Evolutionary conservation across 306 rosid species (phyloP).

Genomic region (Trifolium repens): DNA sequence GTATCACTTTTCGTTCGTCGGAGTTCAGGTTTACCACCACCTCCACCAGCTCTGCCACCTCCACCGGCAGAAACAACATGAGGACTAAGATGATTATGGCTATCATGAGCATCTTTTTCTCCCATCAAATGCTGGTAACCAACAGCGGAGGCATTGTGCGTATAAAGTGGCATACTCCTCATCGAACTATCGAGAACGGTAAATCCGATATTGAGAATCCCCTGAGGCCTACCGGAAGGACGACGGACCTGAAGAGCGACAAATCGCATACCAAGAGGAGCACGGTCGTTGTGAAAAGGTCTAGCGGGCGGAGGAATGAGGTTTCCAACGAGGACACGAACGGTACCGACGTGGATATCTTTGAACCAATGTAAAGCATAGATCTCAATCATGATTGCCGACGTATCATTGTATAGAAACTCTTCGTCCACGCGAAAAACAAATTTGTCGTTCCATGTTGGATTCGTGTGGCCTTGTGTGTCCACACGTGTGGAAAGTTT

Average conservation of each 20-base stretch:
- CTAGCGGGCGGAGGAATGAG: constrained; percentile 53
- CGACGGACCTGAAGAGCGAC: constrained; percentile 87
- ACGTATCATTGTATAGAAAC: constrained; percentile 62
- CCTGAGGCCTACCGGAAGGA: constrained; percentile 82
- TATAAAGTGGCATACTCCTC: constrained; percentile 88
- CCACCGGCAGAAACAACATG: not conserved
- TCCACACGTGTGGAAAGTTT: constrained; percentile 83
- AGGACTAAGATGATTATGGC: constrained; percentile 50
- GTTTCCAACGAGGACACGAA: constrained; percentile 73
- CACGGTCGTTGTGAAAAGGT: constrained; percentile 40
- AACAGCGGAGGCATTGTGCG: constrained; percentile 69
- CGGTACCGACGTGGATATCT: constrained; percentile 83
- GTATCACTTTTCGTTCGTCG: constrained; percentile 76
- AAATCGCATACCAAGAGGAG: constrained; percentile 68
- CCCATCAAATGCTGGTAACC: constrained; percentile 87
- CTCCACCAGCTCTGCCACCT: not conserved
- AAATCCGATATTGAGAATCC: constrained; percentile 83
- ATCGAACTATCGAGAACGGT: constrained; percentile 80
- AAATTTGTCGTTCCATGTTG: constrained; percentile 93
- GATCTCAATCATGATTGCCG: constrained; percentile 83
- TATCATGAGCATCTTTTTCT: constrained; percentile 51
- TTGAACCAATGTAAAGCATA: constrained; percentile 87
- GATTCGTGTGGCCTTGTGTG: constrained; percentile 69
- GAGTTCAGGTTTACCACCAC: constrained; percentile 41
- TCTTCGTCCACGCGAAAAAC: constrained; percentile 86